phyloP scores from a whole-genome alignment of 306 rosid species.

The Cicer arietinum region DNA sequence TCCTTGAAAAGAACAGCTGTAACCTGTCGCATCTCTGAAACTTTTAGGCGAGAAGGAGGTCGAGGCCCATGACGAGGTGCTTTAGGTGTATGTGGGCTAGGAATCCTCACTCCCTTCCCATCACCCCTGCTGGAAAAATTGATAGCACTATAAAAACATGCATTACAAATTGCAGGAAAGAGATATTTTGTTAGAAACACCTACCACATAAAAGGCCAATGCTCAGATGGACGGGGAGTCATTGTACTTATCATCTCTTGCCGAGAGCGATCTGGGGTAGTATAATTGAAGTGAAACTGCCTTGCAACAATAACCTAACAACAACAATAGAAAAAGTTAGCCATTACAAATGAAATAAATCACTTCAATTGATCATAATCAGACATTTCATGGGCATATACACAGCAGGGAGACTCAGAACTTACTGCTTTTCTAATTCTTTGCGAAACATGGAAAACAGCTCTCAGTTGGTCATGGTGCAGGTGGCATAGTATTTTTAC shows the following conservation, averaged over 20 bases:
- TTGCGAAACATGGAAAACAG: conserved; percentile 89
- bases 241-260: conserved; percentile 73
- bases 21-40: conserved; percentile 87
- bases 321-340: conserved; percentile 25
- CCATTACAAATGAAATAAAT: conserved; percentile 16
- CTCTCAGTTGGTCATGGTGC: conserved; percentile 93
- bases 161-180: conserved; percentile 16
- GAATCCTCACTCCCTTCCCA: conserved; percentile 60
- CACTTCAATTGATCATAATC: conserved; percentile 9
- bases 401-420: conserved; percentile 33
- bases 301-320: conserved; percentile 78
- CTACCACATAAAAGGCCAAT: conserved; percentile 83
- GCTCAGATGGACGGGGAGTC: conserved; percentile 80
- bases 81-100: conserved; percentile 85
- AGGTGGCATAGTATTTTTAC: conserved; percentile 84
- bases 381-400: neutral
- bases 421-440: conserved; percentile 87
- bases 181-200: conserved; percentile 20
- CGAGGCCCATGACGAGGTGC: conserved; percentile 95
- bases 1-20: conserved; percentile 95
- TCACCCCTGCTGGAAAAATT: conserved; percentile 68
- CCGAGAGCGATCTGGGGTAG: conserved; percentile 90
- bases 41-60: conserved; percentile 88
- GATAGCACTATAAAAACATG: conserved; percentile 16
- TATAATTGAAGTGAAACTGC: conserved; percentile 86